Conservation (phyloP, 495 filamentous ascomycete genomes). For the Penicillium turbatum region DNA sequence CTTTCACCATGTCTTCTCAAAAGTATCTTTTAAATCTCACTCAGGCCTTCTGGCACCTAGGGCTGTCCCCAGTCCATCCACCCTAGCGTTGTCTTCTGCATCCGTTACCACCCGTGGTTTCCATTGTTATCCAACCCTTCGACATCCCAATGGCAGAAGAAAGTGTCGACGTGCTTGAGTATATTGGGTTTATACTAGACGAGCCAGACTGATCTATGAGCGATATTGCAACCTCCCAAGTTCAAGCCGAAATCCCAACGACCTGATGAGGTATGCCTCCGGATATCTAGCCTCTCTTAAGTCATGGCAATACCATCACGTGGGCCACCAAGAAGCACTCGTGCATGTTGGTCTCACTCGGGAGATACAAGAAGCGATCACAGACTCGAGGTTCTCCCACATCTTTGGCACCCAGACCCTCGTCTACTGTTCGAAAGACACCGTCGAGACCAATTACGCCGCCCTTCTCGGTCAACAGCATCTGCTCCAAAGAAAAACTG, state of each 20-base stretch:
- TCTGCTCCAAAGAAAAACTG: too few relatives aligned
- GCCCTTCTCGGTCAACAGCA: conserved; percentile 1
- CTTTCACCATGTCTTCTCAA: too few relatives aligned
- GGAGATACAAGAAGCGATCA: conserved; percentile 2
- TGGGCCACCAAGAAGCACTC: background rate
- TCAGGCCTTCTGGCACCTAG: too few relatives aligned
- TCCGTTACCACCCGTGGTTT: background rate
- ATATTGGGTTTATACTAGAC: conserved; percentile 1
- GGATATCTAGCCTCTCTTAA: background rate
- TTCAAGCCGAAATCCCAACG: background rate
- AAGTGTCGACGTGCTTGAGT: conserved; percentile 3
- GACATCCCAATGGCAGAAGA: conserved; percentile 2
- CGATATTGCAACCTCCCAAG: conserved; percentile 3
- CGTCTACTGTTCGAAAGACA: background rate
- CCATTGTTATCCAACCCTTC: background rate
- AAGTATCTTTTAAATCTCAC: too few relatives aligned
- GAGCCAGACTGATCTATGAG: conserved; percentile 2
- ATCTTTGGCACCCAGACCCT: conserved; percentile 3
- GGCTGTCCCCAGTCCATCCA: background rate
- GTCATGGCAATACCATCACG: background rate
- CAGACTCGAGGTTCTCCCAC: conserved; percentile 1
- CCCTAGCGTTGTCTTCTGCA: background rate
- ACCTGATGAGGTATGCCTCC: background rate
- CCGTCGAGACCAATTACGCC: background rate
- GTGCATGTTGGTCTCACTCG: background rate